Conservation (phyloP, 495 filamentous ascomycete species). For the Massariosphaeria phaeospora region DNA sequence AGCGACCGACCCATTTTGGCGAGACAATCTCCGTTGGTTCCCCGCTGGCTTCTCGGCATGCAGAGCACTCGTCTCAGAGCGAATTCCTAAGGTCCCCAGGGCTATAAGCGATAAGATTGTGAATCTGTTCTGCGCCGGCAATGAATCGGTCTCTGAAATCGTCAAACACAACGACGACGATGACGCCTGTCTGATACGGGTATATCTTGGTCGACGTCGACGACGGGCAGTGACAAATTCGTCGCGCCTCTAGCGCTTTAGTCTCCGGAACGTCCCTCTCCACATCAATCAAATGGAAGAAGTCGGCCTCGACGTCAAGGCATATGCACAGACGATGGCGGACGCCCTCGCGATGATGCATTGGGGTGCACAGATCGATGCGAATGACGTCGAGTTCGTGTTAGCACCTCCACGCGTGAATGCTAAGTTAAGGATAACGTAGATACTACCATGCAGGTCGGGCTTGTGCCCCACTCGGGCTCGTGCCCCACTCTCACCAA, state of each 20-base stretch:
- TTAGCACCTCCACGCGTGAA: slow-evolving; percentile 23
- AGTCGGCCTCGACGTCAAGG: slow-evolving; percentile 6
- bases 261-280: slow-evolving; percentile 30
- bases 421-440: too few relatives aligned
- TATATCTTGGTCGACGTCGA: slow-evolving; percentile 28
- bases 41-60: slow-evolving; percentile 12
- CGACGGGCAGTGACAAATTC: background rate
- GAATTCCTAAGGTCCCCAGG: slow-evolving; percentile 24
- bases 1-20: slow-evolving; percentile 18
- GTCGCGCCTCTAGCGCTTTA: slow-evolving; percentile 27
- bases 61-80: slow-evolving; percentile 18
- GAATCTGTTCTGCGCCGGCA: slow-evolving; percentile 25
- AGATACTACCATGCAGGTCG: too few relatives aligned
- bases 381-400: slow-evolving; percentile 37
- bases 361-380: slow-evolving; percentile 32
- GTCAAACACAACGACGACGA: slow-evolving; percentile 11
- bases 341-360: slow-evolving; percentile 34
- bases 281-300: slow-evolving; percentile 31
- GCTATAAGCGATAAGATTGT: slow-evolving; percentile 20
- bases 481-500: too few relatives aligned
- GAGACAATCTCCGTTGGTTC: background rate
- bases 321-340: slow-evolving; percentile 29
- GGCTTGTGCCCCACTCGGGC: too few relatives aligned
- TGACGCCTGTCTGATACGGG: slow-evolving; percentile 32
- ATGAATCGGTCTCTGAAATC: background rate